Evolutionary conservation across 2,329 filamentous ascomycete genomes (phyloP), one percentile per base, ranked within the genome.

Genomic region (Claviceps capensis): DNA sequence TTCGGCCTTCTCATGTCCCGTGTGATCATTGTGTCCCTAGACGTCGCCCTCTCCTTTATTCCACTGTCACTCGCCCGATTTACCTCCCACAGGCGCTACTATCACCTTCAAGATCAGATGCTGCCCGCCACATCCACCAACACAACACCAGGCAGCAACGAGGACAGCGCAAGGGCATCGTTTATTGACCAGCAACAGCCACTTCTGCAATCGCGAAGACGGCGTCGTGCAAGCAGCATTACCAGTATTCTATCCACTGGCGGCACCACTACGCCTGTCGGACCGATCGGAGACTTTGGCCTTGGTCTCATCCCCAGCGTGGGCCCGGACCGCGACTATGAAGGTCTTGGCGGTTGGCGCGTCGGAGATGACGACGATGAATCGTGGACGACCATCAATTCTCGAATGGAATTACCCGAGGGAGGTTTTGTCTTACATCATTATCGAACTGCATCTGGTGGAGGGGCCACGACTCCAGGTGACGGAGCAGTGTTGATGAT

Each of bases 1-100:
- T 77, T 83, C 56, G 70, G 76, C 40, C 71, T 83, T 38, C 74
- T 86, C 48, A 73, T 79, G 60, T 66, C 83, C 55, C 75, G 82
- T 23, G 75, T 82, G 23, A 68, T 76, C 46, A 61, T 83, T 49
- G 75, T 85, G 52, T 85, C 85, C 61, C 66, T 83, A 54, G 81
- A 85, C 60, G 70, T 86, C 49, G 75, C 72, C 44, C 64, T 79
- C 19, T 78, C 77, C 7, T 69, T 83, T 3, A 61, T 84, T 2
- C 74, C 76, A 5, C 76, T 77, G 50, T 76, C 77, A 55, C 64
- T 85, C 30, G 67, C 70, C 51, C 68, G 70, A 54, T 64, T 67
- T 53, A 63, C 64, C 49, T 59, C 59, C 42, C 67, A 63, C 22
- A 61, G 57, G 50, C 62, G 57, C 54, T 62, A 48, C 37, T 50